phyloP scores from a whole-genome alignment of 2,329 filamentous ascomycete species.

The Claviceps humidiphila region DNA sequence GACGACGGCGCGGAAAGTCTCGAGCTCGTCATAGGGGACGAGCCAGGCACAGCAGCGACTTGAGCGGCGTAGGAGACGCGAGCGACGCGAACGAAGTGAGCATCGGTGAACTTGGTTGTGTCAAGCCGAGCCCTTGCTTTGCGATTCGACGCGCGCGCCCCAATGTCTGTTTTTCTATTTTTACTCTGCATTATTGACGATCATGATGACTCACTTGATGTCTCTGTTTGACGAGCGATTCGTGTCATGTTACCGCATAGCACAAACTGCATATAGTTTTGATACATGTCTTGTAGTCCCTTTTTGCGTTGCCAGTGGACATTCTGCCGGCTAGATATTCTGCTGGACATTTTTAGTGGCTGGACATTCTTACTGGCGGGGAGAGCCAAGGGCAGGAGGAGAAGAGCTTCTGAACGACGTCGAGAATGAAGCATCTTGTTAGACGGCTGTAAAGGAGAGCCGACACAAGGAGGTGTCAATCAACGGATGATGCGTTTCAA shows the following conservation, averaged over 20 bases:
- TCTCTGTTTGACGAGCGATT: conserved; percentile 24
- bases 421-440: not conserved
- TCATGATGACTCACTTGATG: conserved; percentile 24
- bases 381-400: too few species aligned
- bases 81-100: too few species aligned
- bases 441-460: not conserved
- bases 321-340: too few species aligned
- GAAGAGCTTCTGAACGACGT: too few species aligned
- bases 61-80: not conserved
- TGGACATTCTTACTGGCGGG: too few species aligned
- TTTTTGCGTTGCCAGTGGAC: too few species aligned
- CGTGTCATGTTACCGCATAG: conserved; percentile 18
- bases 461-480: not conserved
- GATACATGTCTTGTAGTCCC: not conserved
- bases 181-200: conserved; percentile 18
- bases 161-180: not conserved
- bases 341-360: too few species aligned
- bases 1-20: conserved; percentile 40
- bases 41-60: not conserved
- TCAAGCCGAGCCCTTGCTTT: too few species aligned
- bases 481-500: not conserved
- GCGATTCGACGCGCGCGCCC: not conserved
- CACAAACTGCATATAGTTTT: conserved; percentile 23
- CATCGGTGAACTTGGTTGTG: not conserved
- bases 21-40: conserved; percentile 23